Conservation (phyloP, 2,329 filamentous ascomycete species). For the Leptosphaerulina australis region DNA sequence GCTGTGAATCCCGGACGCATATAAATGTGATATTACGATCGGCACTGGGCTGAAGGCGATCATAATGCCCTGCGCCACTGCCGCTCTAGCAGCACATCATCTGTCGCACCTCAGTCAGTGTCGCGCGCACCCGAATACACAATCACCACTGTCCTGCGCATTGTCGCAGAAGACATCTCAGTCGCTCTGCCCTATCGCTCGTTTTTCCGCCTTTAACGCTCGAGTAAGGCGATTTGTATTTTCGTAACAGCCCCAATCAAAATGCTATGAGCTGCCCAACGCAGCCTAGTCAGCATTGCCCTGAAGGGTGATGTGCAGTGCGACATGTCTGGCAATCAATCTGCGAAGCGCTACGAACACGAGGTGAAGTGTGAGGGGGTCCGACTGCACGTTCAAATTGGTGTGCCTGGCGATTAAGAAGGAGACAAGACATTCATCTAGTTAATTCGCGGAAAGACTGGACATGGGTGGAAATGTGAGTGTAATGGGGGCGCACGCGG, state of each 20-base stretch:
- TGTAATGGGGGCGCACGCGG: neutral
- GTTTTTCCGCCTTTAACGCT: neutral
- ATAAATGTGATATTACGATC: neutral
- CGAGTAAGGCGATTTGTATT: neutral
- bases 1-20: neutral
- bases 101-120: neutral
- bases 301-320: constrained; percentile 7
- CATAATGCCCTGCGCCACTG: constrained; percentile 14
- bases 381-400: constrained; percentile 1
- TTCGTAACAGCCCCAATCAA: neutral
- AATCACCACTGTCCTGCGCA: neutral
- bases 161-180: no score
- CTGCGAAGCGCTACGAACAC: constrained; percentile 11
- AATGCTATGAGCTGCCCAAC: constrained; percentile 9
- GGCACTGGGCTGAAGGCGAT: constrained; percentile 5
- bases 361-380: constrained; percentile 12
- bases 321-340: constrained; percentile 11
- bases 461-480: no score
- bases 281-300: neutral
- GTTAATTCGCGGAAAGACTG: no score
- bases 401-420: neutral
- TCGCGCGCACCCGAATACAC: no score
- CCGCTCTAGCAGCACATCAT: constrained; percentile 9
- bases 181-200: constrained; percentile 3
- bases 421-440: neutral